phyloP scores from a whole-genome alignment of 179 eudicot species.

The Actinidia chinensis region DNA sequence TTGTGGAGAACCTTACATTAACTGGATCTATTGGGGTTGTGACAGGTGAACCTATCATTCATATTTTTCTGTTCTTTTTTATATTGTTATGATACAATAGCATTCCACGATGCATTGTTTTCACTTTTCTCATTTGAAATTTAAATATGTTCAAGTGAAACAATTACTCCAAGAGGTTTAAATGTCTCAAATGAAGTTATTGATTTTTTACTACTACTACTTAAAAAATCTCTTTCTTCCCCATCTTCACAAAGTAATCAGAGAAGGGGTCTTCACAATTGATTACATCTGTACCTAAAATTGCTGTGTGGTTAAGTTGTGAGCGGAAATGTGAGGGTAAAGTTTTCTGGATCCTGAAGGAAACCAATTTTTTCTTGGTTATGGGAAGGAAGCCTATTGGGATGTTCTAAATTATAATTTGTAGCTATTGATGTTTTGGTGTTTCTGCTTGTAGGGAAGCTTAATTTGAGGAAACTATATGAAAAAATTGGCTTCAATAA shows the following conservation, averaged over 20 bases:
- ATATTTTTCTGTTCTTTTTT: neutral
- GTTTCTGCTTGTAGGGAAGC: conserved; percentile 58
- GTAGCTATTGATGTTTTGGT: neutral
- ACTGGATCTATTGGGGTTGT: conserved; percentile 98
- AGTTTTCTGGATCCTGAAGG: neutral
- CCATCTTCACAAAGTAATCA: neutral
- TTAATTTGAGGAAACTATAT: conserved; percentile 73
- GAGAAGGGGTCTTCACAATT: neutral
- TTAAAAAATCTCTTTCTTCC: neutral
- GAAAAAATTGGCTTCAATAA: conserved; percentile 89
- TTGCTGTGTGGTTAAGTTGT: neutral
- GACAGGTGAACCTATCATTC: conserved; percentile 50
- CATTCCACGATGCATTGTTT: neutral
- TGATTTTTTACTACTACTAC: neutral
- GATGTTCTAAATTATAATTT: neutral
- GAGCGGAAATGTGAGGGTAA: no score
- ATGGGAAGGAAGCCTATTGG: no score
- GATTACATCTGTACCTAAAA: neutral
- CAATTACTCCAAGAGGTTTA: neutral
- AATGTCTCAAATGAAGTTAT: neutral
- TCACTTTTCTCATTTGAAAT: neutral
- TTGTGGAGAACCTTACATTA: conserved; percentile 86
- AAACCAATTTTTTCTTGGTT: neutral
- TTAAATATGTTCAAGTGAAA: neutral
- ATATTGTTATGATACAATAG: no score